A percentile compares a stretch with the other conserved stretches of the same genome.
Evolutionary conservation across 2,329 filamentous ascomycete genomes (phyloP).

Genomic region (Diaporthe helianthi): DNA sequence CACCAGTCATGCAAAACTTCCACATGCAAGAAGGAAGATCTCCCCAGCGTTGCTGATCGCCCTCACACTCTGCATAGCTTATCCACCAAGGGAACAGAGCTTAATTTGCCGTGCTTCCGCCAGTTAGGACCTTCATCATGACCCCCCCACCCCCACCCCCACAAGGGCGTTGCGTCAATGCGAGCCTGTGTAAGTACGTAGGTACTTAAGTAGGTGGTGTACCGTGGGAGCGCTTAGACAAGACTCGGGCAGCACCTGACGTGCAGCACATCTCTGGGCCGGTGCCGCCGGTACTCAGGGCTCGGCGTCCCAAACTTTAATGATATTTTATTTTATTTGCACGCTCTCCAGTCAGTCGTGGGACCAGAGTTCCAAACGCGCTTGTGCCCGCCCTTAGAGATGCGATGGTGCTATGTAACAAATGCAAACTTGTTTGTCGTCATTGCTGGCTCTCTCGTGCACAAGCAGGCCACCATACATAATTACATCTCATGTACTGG

Average conservation of each 20-base stretch:
- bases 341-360: too few relatives aligned
- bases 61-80: neutral
- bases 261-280: neutral
- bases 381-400: neutral
- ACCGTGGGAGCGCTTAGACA: neutral
- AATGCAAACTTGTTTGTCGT: too few relatives aligned
- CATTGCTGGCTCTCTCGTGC: too few relatives aligned
- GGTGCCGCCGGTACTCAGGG: constrained; percentile 11
- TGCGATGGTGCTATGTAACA: too few relatives aligned
- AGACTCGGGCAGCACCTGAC: neutral
- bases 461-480: too few relatives aligned
- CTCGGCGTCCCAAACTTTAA: constrained; percentile 15
- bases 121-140: neutral
- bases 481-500: too few relatives aligned
- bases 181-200: too few relatives aligned
- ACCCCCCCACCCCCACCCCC: too few relatives aligned
- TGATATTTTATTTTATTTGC: too few relatives aligned
- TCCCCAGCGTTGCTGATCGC: neutral
- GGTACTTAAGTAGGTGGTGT: too few relatives aligned
- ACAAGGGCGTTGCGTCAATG: constrained; percentile 16
- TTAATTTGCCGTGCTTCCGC: neutral
- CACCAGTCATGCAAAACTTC: neutral
- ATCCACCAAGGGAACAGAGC: neutral
- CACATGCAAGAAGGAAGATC: neutral
- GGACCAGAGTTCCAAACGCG: too few relatives aligned